A percentile compares a stretch with the other conserved stretches of the same genome.
Evolutionary conservation across 140 eudicot genomes (phyloP).

Genomic region (Senecio squalidus): DNA sequence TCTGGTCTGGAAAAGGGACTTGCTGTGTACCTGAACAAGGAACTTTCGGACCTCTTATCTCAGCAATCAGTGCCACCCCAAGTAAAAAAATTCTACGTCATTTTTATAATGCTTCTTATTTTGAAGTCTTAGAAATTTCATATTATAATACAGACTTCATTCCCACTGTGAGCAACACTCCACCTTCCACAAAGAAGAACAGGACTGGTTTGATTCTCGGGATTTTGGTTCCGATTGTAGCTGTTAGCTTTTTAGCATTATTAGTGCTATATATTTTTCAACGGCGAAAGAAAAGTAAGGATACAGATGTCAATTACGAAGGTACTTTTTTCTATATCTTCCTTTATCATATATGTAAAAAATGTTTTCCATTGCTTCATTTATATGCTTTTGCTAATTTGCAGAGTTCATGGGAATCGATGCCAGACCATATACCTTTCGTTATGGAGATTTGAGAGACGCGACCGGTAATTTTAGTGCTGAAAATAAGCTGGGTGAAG

Average conservation of each 20-base stretch:
- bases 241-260: constrained; percentile 28
- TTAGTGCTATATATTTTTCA: constrained; percentile 21
- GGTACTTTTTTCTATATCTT: constrained; percentile 19
- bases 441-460: constrained; percentile 53
- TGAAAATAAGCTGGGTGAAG: constrained; percentile 78
- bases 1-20: constrained; percentile 85
- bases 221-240: constrained; percentile 37
- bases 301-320: constrained; percentile 29
- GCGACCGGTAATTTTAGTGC: constrained; percentile 68
- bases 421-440: constrained; percentile 51
- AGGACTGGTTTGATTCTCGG: constrained; percentile 44
- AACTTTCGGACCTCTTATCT: constrained; percentile 59
- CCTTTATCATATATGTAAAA: background rate
- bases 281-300: constrained; percentile 28
- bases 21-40: constrained; percentile 66
- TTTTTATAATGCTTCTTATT: background rate
- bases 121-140: constrained; percentile 1
- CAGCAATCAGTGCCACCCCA: constrained; percentile 73
- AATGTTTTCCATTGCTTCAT: background rate
- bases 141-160: constrained; percentile 22
- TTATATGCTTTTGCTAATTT: background rate
- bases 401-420: constrained; percentile 71
- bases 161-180: constrained; percentile 40
- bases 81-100: constrained; percentile 18
- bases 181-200: constrained; percentile 38